Evolutionary conservation across 768 basidiomycete species (phyloP).

Genomic region (Trametes punicea): DNA sequence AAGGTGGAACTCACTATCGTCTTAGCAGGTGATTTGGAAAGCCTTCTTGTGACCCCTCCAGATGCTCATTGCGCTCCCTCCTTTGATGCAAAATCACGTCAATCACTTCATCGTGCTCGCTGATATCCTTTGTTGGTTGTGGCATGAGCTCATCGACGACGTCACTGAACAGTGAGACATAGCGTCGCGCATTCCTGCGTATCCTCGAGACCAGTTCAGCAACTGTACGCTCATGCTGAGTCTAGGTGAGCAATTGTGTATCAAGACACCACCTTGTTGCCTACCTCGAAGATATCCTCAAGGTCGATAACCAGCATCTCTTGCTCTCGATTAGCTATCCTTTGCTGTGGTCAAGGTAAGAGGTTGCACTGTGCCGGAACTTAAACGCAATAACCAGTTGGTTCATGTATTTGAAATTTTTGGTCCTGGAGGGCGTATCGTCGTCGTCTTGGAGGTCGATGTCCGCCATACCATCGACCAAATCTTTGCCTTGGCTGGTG

Average conservation of each 20-base stretch:
- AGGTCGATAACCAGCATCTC: conserved; percentile 86
- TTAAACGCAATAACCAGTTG: conserved; percentile 59
- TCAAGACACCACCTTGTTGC: conserved; percentile 19
- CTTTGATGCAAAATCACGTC: conserved; percentile 96
- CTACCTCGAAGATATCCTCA: conserved; percentile 78
- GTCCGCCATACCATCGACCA: conserved; percentile 63
- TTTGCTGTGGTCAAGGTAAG: conserved; percentile 54
- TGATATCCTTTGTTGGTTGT: conserved; percentile 83
- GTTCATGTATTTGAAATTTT: conserved; percentile 71
- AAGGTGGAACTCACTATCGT: conserved; percentile 74
- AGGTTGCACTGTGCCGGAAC: conserved; percentile 20
- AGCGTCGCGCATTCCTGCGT: conserved; percentile 82
- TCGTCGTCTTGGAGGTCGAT: conserved; percentile 61
- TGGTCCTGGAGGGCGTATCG: conserved; percentile 35
- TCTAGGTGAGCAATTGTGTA: conserved; percentile 16
- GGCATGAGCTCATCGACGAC: conserved; percentile 91
- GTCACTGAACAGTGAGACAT: conserved; percentile 83
- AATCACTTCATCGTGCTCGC: conserved; percentile 89
- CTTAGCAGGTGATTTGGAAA: conserved; percentile 92
- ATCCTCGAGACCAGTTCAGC: conserved; percentile 80
- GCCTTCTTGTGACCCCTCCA: conserved; percentile 66
- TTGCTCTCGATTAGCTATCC: conserved; percentile 89
- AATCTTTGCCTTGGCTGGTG: conserved; percentile 59
- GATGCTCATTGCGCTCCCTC: conserved; percentile 80
- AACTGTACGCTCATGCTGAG: conserved; percentile 64